Percentiles rank a stretch among this genome's conserved stretches.
Evolutionary conservation across 2,329 filamentous ascomycete genomes (phyloP).

Genomic region (Pseudonectria foliicola): DNA sequence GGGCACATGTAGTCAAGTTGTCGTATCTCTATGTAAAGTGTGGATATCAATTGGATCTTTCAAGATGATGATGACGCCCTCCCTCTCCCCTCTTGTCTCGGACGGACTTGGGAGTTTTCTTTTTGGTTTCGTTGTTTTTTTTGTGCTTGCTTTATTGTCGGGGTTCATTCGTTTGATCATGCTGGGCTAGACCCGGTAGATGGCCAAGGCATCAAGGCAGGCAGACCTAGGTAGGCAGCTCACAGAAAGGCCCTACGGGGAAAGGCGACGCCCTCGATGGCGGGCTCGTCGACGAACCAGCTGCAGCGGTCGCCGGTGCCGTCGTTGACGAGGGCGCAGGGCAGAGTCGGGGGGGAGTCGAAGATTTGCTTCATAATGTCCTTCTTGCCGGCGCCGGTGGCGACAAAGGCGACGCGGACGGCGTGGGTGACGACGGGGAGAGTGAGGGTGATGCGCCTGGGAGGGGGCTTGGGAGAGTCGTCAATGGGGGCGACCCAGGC

Average conservation of each 20-base stretch:
- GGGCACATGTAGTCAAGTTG: too few relatives aligned
- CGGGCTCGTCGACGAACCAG: slow-evolving; percentile 89
- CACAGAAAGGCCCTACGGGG: slow-evolving; percentile 62
- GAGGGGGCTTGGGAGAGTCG: slow-evolving; percentile 91
- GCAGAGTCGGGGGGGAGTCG: slow-evolving; percentile 67
- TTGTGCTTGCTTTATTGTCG: not conserved
- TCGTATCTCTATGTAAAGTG: too few relatives aligned
- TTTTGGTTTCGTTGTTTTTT: too few relatives aligned
- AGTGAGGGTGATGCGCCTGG: slow-evolving; percentile 84
- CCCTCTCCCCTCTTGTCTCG: too few relatives aligned
- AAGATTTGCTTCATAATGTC: slow-evolving; percentile 91
- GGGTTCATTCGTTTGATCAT: slow-evolving; percentile 6
- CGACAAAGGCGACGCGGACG: slow-evolving; percentile 82
- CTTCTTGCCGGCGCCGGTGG: slow-evolving; percentile 84
- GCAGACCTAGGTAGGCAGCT: slow-evolving; percentile 8
- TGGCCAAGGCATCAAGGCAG: slow-evolving; percentile 6
- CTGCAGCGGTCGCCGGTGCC: slow-evolving; percentile 76
- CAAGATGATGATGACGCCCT: too few relatives aligned
- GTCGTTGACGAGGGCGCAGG: slow-evolving; percentile 83
- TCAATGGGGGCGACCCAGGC: slow-evolving; percentile 91
- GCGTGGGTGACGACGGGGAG: slow-evolving; percentile 86
- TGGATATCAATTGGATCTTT: too few relatives aligned
- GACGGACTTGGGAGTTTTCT: too few relatives aligned
- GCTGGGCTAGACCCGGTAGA: slow-evolving; percentile 7
- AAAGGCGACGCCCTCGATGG: slow-evolving; percentile 78